Evolutionary conservation across 2,329 filamentous ascomycete genomes (phyloP), one percentile per base, ranked within the genome.

Genomic region (Hymenoscyphus salicellus): DNA sequence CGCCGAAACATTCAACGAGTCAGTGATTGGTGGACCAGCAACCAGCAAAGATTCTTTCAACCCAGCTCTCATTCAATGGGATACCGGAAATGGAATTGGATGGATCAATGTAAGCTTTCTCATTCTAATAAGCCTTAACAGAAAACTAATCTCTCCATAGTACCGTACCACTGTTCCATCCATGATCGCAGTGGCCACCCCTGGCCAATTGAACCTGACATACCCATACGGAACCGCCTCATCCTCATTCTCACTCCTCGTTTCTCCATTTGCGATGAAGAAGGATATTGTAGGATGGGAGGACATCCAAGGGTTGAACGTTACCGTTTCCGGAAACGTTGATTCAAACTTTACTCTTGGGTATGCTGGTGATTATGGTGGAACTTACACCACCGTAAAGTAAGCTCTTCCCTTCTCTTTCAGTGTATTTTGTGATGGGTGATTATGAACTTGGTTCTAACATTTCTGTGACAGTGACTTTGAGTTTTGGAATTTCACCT

Each of bases 61-160:
- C 64, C 86, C 86, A 0, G 83, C 83, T 0, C 82, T 88, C 5
- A 79, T 85, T 0, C 86, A 89, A 69, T 89, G 86, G 86, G 72
- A 78, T 17, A 79, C 78, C 4, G 78, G 77, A 4, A 69, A 71
- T 23, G 77, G 79, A 58, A 73, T 77, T 23, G 73, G 73, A 7
- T 77, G 76, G 60, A 72, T 75, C 55, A 76, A 71, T 41, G 70
- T 75, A 68, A 20, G 41, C 8, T 4, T 17, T 52, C 7, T 52
- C 46, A 11, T 14, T 5, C 10, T 8, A 49, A 52, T 3, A 1
- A 26, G 11, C 8, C 10, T 26, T 7, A 55, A 65, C 49, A 55
- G 55, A 41, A 57, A 14, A 56, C 46, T n/a, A 58, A 52, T 60
- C 10, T 28, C 6, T 43, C 10, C 2, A 17, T 38, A 68, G 66